phyloP scores from a whole-genome alignment of 164 flowering plant species.

The Houttuynia cordata region DNA sequence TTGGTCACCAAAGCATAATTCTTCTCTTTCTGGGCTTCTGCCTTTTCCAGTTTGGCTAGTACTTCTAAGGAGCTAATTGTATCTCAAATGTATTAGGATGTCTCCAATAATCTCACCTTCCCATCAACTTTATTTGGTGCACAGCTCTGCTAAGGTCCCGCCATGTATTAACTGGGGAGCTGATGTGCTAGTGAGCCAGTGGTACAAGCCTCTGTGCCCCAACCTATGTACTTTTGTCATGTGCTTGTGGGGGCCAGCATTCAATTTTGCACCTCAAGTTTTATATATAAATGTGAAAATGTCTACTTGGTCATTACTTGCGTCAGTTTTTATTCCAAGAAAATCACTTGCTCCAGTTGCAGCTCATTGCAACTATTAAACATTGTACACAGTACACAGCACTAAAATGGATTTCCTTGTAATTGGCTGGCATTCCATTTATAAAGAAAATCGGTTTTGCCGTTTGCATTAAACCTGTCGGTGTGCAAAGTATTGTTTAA shows the following conservation, averaged over 20 bases:
- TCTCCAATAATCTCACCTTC: constrained; percentile 3
- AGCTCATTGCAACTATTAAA: no score
- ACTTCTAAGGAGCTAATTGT: neutral
- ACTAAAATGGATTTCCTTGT: no score
- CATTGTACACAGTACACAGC: no score
- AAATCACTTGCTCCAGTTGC: no score
- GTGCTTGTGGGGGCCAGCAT: neutral
- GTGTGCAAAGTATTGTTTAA: no score
- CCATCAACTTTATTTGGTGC: neutral
- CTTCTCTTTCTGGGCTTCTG: constrained; percentile 1
- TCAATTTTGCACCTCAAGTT: neutral
- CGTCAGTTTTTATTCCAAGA: no score
- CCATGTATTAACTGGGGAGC: neutral
- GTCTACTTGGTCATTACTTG: neutral
- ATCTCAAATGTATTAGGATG: neutral
- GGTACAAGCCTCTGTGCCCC: neutral
- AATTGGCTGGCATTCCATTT: no score
- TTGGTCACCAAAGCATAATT: neutral
- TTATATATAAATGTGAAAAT: no score
- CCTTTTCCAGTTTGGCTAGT: neutral
- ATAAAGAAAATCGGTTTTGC: no score
- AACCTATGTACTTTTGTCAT: neutral
- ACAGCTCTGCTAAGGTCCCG: neutral
- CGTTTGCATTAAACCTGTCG: no score
- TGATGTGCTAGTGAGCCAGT: neutral